A percentile compares a stretch with the other conserved stretches of the same genome.
Conservation (phyloP, 345 rosid species). For the Barbarea vulgaris region DNA sequence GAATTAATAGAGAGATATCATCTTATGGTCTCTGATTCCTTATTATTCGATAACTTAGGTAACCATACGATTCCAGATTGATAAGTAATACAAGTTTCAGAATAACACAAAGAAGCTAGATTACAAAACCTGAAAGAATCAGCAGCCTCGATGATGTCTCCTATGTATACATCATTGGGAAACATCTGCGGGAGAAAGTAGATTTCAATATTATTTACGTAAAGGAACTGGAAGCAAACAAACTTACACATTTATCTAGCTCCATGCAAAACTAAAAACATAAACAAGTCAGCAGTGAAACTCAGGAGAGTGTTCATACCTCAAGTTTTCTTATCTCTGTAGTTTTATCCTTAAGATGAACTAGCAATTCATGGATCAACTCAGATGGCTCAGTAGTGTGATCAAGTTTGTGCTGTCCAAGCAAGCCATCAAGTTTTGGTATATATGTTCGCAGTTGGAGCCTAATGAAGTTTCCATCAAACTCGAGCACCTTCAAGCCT, state of each 20-base stretch:
- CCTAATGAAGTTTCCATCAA: conserved; percentile 62
- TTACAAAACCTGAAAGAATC: conserved; percentile 74
- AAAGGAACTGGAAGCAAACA: conserved; percentile 10
- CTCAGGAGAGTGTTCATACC: conserved; percentile 44
- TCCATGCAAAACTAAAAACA: conserved; percentile 10
- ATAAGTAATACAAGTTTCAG: too few relatives aligned
- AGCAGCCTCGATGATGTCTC: conserved; percentile 68
- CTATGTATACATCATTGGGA: conserved; percentile 74
- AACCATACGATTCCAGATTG: too few relatives aligned
- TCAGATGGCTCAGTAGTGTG: conserved; percentile 57
- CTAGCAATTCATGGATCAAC: conserved; percentile 65
- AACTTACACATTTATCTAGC: not conserved
- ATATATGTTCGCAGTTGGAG: conserved; percentile 53
- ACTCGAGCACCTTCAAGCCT: conserved; percentile 68
- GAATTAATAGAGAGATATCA: not conserved
- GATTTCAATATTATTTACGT: not conserved
- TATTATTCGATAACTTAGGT: not conserved
- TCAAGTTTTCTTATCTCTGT: conserved; percentile 68
- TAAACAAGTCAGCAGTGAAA: conserved; percentile 2
- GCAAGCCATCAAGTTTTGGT: conserved; percentile 53
- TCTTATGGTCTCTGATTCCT: not conserved
- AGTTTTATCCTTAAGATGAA: conserved; percentile 56
- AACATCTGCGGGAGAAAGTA: conserved; percentile 57
- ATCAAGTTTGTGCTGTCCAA: conserved; percentile 51
- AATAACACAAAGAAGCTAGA: conserved; percentile 18